These are phyloP conservation scores for Pseudocercospora macadamiae DNA, from an alignment of 2,329 filamentous ascomycete species.

Conservation along the genomic window DNA sequence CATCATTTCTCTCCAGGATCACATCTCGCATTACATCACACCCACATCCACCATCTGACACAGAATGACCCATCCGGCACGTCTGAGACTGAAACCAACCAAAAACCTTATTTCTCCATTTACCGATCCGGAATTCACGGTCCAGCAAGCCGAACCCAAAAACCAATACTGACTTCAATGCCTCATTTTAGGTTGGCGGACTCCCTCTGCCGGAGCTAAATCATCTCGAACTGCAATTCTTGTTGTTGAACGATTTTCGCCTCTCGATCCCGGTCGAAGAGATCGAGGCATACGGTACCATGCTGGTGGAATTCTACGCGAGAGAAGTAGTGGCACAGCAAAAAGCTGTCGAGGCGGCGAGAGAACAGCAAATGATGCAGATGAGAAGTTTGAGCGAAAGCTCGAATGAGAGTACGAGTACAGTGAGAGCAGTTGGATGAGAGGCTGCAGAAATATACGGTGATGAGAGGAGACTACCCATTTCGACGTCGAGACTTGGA, in stretches of 20 bases:
- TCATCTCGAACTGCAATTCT: constrained; percentile 92
- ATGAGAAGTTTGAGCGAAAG: constrained; percentile 37
- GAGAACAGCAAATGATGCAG: constrained; percentile 22
- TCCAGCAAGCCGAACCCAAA: background rate
- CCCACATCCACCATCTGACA: constrained; percentile 1
- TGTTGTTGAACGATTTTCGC: constrained; percentile 93
- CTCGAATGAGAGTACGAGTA: constrained; percentile 36
- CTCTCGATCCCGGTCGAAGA: constrained; percentile 92
- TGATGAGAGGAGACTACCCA: background rate
- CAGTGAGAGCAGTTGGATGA: constrained; percentile 31
- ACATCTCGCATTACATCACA: constrained; percentile 8
- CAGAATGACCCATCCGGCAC: background rate
- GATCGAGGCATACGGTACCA: constrained; percentile 94
- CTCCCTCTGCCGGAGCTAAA: constrained; percentile 91
- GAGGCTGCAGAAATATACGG: background rate
- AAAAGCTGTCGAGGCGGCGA: constrained; percentile 40
- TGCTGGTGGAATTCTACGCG: constrained; percentile 97
- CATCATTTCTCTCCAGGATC: background rate
- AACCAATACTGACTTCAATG: constrained; percentile 7
- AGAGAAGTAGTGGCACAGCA: constrained; percentile 77
- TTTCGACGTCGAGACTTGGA: background rate
- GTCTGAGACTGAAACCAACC: constrained; percentile 8
- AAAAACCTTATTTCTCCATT: constrained; percentile 2
- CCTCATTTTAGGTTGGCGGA: constrained; percentile 78
- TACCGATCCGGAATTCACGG: background rate